Base-by-base conservation (phyloP, 169 alveolate genomes). In the Eimeria acervulina region DNA sequence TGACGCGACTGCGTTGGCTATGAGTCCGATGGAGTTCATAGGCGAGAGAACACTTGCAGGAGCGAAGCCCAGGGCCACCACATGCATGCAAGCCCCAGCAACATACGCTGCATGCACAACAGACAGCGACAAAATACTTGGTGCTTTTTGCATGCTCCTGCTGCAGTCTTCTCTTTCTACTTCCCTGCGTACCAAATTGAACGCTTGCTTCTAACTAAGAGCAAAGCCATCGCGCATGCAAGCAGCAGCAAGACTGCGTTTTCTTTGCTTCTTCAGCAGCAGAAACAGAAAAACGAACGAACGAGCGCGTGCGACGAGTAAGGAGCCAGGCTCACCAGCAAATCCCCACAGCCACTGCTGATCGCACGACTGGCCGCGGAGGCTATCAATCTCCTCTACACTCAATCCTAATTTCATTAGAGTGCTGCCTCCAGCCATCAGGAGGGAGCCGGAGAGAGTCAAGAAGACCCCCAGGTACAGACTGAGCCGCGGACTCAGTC, bases 11-110 rank as follows among this genome's bases (percentile, higher is more conserved):
- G 98, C 98, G 90, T 97, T 97, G 59, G 98, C 98, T 10, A 98
- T 97, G 95, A 98, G 95, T 23, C 98, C 98, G 90, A 98, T 96
- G 92, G 98, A 97, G 94, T 98, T 98, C 98, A 98, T 97, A 21
- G 98, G 98, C 10, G 98, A 98, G 92, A 98, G 74, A 51, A 97
- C 97, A 76, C 98, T 97, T 19, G 98, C 98, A 7, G 98, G 98
- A 12, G 98, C 98, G 76, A 98, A 98, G 28, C 98, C 98, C 52
- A 98, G 96, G 70, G 98, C 98, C 70, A 97, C 95, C 61, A 98
- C 96, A 93, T 98, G 98, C 92, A 98, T 63, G 63, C 96, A 90
- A 26, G 98, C 97, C 44, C 98, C 98, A 85, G 96, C 92, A 52
- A 97, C 96, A 81, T 98, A 98, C 33, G 95, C 96, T 95, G 92